phyloP scores from a whole-genome alignment of 768 basidiomycete species.

The Boletus pseudopeckii region DNA sequence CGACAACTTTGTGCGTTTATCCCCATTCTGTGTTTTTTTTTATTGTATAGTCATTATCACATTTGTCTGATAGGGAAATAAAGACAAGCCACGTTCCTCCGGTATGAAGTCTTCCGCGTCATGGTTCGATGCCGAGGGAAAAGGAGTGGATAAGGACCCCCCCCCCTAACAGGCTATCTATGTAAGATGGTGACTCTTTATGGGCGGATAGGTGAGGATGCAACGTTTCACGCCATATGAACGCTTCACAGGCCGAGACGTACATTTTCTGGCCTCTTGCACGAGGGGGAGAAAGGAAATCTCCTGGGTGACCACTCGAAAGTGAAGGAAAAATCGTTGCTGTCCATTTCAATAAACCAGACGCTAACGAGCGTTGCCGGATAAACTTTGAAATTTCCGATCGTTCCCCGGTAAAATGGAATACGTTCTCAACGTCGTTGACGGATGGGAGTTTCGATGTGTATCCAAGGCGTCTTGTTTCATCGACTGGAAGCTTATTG shows the following conservation, averaged over 20 bases:
- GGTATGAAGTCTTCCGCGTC: constrained; percentile 26
- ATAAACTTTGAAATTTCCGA: constrained; percentile 18
- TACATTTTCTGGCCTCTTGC: constrained; percentile 17
- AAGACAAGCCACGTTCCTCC: constrained; percentile 13
- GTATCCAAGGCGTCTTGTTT: constrained; percentile 25
- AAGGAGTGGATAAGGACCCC: constrained; percentile 20
- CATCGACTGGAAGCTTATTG: constrained; percentile 37
- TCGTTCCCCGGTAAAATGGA: constrained; percentile 15
- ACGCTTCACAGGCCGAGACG: constrained; percentile 4
- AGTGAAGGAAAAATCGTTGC: neutral
- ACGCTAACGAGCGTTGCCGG: neutral
- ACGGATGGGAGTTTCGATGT: constrained; percentile 18
- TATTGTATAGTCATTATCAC: neutral
- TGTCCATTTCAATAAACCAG: neutral
- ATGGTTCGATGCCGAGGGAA: constrained; percentile 18
- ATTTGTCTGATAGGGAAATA: constrained; percentile 14
- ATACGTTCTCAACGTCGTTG: constrained; percentile 14
- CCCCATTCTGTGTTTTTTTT: neutral
- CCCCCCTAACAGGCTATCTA: constrained; percentile 18
- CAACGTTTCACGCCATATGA: neutral
- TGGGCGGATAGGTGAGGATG: constrained; percentile 18
- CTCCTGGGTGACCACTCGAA: neutral
- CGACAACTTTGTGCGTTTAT: constrained; percentile 17
- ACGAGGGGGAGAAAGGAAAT: constrained; percentile 8
- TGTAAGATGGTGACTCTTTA: constrained; percentile 9